phyloP scores from a whole-genome alignment of 495 filamentous ascomycete species.

The Hypoxylon rickii region DNA sequence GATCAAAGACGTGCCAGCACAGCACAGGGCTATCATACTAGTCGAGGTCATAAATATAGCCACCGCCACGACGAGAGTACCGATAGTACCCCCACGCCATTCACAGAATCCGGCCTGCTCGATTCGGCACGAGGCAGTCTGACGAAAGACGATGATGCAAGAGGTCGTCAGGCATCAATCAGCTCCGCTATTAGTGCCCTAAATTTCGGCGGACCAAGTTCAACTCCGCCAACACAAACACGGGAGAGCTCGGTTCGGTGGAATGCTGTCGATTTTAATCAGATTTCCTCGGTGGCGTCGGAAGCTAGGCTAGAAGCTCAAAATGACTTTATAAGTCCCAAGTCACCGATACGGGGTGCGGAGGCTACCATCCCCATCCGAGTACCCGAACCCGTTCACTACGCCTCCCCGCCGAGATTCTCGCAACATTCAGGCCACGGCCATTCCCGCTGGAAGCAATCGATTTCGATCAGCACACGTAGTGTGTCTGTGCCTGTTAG shows the following conservation, averaged over 20 bases:
- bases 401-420: not conserved
- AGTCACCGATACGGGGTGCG: not conserved
- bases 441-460: slow-evolving; percentile 11
- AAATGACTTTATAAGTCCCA: slow-evolving; percentile 6
- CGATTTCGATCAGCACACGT: slow-evolving; percentile 7
- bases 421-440: slow-evolving; percentile 3
- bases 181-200: slow-evolving; percentile 39
- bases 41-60: slow-evolving; percentile 6
- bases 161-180: slow-evolving; percentile 33
- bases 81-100: slow-evolving; percentile 39
- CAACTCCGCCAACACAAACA: not conserved
- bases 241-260: slow-evolving; percentile 40
- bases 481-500: slow-evolving; percentile 16
- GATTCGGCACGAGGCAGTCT: slow-evolving; percentile 37
- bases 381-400: slow-evolving; percentile 4
- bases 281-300: slow-evolving; percentile 7
- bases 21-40: slow-evolving; percentile 9
- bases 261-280: slow-evolving; percentile 43
- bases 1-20: slow-evolving; percentile 38
- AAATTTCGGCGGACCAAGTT: slow-evolving; percentile 15
- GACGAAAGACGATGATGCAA: slow-evolving; percentile 26
- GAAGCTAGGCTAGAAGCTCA: not conserved
- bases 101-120: slow-evolving; percentile 49
- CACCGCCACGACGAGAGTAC: slow-evolving; percentile 7
- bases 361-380: slow-evolving; percentile 5